Evolutionary conservation across 2,329 filamentous ascomycete species (phyloP).

Genomic region (Pyrenochaeta sp.): DNA sequence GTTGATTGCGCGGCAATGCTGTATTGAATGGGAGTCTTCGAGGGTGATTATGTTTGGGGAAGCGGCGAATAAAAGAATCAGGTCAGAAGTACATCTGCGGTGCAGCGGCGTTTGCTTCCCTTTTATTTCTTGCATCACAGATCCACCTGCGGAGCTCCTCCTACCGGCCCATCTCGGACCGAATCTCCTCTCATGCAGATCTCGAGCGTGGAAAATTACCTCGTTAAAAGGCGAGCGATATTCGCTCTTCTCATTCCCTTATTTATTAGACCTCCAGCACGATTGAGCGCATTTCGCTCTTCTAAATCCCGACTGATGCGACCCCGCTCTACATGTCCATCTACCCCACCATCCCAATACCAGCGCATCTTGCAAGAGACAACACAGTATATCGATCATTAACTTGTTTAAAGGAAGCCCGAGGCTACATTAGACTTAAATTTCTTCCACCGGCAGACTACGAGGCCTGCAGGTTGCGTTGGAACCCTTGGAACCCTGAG

Average conservation of each 20-base stretch:
- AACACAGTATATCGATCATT: background rate
- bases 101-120: slow-evolving; percentile 26
- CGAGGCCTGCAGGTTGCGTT: background rate
- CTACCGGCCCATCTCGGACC: slow-evolving; percentile 33
- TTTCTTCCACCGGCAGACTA: background rate
- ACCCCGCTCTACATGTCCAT: background rate
- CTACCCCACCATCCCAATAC: background rate
- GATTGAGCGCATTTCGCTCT: background rate
- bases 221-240: background rate
- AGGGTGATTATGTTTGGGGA: background rate
- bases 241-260: background rate
- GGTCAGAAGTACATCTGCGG: slow-evolving; percentile 6
- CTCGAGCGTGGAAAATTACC: slow-evolving; percentile 20
- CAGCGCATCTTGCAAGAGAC: background rate
- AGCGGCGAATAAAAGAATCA: background rate
- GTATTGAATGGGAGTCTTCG: background rate
- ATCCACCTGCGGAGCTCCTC: slow-evolving; percentile 20
- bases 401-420: background rate
- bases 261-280: background rate
- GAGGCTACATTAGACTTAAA: background rate
- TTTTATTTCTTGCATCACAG: slow-evolving; percentile 23
- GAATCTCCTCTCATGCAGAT: slow-evolving; percentile 10
- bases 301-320: background rate
- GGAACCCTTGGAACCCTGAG: background rate
- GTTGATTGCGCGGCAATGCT: background rate